A percentile compares a stretch with the other conserved stretches of the same genome.
Evolutionary conservation across 768 basidiomycete species (phyloP).

Genomic region (Leccinum subgranulosum): DNA sequence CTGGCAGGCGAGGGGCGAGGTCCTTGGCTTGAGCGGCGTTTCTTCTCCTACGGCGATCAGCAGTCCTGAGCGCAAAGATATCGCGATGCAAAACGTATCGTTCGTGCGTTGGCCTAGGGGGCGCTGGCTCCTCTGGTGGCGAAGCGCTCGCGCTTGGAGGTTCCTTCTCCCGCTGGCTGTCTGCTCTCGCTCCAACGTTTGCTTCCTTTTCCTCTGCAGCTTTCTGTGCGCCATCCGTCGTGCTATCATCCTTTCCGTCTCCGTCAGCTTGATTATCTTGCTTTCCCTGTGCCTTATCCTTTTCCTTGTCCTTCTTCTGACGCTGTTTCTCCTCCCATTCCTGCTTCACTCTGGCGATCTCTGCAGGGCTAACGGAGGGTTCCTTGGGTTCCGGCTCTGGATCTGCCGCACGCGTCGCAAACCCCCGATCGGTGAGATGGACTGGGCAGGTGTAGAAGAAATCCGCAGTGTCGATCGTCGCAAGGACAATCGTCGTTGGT

Average conservation of each 20-base stretch:
- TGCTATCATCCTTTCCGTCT: constrained; percentile 23
- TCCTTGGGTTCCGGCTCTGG: constrained; percentile 37
- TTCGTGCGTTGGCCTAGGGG: constrained; percentile 55
- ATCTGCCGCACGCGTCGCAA: constrained; percentile 54
- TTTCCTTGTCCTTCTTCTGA: constrained; percentile 54
- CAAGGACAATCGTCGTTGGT: constrained; percentile 80
- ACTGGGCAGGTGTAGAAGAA: constrained; percentile 81
- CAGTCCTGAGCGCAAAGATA: constrained; percentile 75
- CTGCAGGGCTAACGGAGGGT: constrained; percentile 51
- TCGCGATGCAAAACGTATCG: constrained; percentile 80
- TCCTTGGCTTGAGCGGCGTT: constrained; percentile 66
- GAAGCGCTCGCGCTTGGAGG: constrained; percentile 29
- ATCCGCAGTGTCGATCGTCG: constrained; percentile 78
- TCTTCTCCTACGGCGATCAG: constrained; percentile 68
- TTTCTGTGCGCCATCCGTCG: constrained; percentile 10
- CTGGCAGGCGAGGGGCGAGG: constrained; percentile 69
- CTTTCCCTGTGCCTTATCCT: constrained; percentile 50
- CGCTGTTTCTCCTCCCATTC: constrained; percentile 79
- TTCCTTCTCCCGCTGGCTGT: constrained; percentile 17
- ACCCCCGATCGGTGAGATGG: constrained; percentile 81
- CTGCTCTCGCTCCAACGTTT: constrained; percentile 32
- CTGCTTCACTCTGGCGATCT: constrained; percentile 72
- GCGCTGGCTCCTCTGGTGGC: constrained; percentile 26
- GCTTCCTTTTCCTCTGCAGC: constrained; percentile 34
- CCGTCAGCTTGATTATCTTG: constrained; percentile 32